Evolutionary conservation across 2,329 filamentous ascomycete species (phyloP), one percentile per base, ranked within the genome.

Genomic region (Curvularia sp.): DNA sequence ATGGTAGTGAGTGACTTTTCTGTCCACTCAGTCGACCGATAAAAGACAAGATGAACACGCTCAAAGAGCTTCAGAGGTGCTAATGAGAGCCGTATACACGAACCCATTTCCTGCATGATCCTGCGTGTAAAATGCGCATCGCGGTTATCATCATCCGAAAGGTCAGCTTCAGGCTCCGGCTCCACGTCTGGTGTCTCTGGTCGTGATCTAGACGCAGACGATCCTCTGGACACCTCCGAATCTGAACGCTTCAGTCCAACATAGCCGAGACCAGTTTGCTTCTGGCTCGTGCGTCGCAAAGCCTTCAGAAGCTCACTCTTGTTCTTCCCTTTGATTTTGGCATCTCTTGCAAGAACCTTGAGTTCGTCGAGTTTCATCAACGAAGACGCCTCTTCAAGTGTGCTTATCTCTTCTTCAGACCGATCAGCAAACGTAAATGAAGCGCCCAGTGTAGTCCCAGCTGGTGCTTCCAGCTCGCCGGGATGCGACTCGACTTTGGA

Each of bases 1-100:
- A 98, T 94, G 0, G 93, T 94, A 1, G 92, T 98, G 13, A 99
- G 81, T 1, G 94, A 97, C 75, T 97, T 98, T 69, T 98, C 94
- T 0, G 93, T 96, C 95, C 95, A 99, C 74, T 97, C 91, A 0
- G 92, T 96, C 9, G 93, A 97, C 58, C 94, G 86, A 76, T 98
- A 98, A 75, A 97, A 99, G 28, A 99, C 93, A 2, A 99, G 81
- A 78, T 98, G 95, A 0, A 98, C 93, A 26, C 95, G 87, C 75
- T 97, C 93, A 69, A 99, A 99, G 0, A 99, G 84, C 69, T 88
- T 92, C 62, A 93, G 85, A 0, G 89, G 84, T 0, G 85, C 79
- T 0, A 89, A 78, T 0, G 92, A 92, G 12, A 99, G 85, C 38
- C 94, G 85, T 60, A 98, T 89, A 64, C 93, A 97, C 13, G 92